A percentile compares a stretch with the other conserved stretches of the same genome.
phyloP scores from a whole-genome alignment of 192 early-diverging fungal genomes.

The Podila horticola region DNA sequence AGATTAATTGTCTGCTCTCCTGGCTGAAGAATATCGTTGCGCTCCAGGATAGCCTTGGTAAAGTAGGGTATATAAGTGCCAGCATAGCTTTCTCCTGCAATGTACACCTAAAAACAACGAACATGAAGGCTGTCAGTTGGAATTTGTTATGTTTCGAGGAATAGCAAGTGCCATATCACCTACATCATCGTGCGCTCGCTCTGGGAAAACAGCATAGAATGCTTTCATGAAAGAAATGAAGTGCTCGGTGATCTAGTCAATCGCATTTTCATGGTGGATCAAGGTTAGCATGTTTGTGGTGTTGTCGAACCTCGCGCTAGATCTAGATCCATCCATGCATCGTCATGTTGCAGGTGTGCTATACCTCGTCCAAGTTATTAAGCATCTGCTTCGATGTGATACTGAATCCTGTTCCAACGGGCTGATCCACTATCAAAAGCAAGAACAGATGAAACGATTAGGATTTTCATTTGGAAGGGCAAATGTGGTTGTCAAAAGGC shows the following conservation, averaged over 20 bases:
- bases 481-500: background rate
- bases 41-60: conserved; percentile 46
- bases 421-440: conserved; percentile 66
- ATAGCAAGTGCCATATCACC: background rate
- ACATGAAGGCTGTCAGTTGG: too few relatives aligned
- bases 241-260: conserved; percentile 42
- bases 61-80: conserved; percentile 74
- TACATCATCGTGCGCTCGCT: conserved; percentile 56
- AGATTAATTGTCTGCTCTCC: conserved; percentile 52
- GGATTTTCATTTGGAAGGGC: background rate
- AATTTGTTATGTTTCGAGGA: too few relatives aligned
- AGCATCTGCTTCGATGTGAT: conserved; percentile 52
- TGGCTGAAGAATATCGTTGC: conserved; percentile 28
- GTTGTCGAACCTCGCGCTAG: too few relatives aligned
- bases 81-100: conserved; percentile 73
- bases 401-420: conserved; percentile 72
- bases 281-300: too few relatives aligned
- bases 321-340: too few relatives aligned
- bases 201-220: conserved; percentile 62
- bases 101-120: conserved; percentile 55
- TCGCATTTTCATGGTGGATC: too few relatives aligned
- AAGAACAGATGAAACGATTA: background rate
- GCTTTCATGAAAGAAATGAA: conserved; percentile 62
- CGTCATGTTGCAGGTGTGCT: too few relatives aligned
- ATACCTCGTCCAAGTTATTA: conserved; percentile 60